These are phyloP conservation scores for Phytophthora multivora DNA, from an alignment of 352 stramenopile species.

Conservation along the genomic window DNA sequence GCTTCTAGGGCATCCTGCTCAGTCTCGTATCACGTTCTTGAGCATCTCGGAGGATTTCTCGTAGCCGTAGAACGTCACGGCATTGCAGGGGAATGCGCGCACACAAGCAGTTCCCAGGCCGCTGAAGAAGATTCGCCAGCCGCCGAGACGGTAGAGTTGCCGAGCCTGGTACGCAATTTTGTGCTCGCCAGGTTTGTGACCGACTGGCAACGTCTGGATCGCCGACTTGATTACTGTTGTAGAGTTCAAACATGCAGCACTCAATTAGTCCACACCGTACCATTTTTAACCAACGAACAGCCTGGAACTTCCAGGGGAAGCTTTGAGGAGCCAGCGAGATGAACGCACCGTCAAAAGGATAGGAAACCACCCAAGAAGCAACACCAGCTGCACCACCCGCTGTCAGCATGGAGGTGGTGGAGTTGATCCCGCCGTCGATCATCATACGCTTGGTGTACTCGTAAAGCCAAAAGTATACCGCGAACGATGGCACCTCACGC, in stretches of 20 bases:
- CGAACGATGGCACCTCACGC: conserved; percentile 83
- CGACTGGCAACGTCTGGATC: conserved; percentile 78
- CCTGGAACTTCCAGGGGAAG: conserved; percentile 2
- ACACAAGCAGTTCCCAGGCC: conserved; percentile 78
- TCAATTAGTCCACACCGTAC: conserved; percentile 11
- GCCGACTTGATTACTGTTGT: conserved; percentile 82
- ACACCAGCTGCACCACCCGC: conserved; percentile 78
- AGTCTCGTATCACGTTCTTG: conserved; percentile 45
- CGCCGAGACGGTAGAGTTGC: conserved; percentile 68
- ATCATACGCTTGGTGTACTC: conserved; percentile 80
- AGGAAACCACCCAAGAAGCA: conserved; percentile 80
- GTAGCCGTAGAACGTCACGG: conserved; percentile 88
- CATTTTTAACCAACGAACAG: conserved; percentile 10
- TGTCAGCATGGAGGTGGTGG: conserved; percentile 80
- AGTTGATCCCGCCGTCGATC: conserved; percentile 54
- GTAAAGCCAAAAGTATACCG: conserved; percentile 86
- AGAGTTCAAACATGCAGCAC: not conserved
- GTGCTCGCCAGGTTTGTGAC: conserved; percentile 55
- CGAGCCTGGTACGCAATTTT: conserved; percentile 76
- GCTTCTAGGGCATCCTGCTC: conserved; percentile 21
- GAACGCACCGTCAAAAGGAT: conserved; percentile 75
- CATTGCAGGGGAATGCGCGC: conserved; percentile 84
- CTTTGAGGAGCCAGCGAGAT: conserved; percentile 1
- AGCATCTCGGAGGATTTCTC: conserved; percentile 76
- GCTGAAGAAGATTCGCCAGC: conserved; percentile 77